Evolutionary conservation across 2,329 filamentous ascomycete species (phyloP).

Genomic region (Apiospora pterosperma): DNA sequence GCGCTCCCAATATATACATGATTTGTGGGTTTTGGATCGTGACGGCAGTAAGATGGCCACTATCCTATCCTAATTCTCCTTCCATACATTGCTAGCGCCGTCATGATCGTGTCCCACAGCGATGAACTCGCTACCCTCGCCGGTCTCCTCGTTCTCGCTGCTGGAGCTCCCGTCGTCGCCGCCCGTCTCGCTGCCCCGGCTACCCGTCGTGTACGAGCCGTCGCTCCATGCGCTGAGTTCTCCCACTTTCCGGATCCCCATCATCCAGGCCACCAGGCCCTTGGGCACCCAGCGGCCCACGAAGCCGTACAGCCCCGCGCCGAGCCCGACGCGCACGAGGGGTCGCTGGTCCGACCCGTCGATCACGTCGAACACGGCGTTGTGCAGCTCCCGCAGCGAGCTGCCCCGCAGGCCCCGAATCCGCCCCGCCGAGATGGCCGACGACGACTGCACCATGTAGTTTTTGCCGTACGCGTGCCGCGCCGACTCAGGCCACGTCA

Average conservation of each 20-base stretch:
- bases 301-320: constrained; percentile 79
- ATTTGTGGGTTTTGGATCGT: neutral
- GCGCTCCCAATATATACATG: neutral
- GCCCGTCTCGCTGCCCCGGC: constrained; percentile 29
- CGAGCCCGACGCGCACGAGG: constrained; percentile 77
- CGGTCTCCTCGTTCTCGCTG: constrained; percentile 24
- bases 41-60: too few relatives aligned
- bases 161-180: constrained; percentile 24
- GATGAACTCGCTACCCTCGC: constrained; percentile 45
- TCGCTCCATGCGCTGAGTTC: constrained; percentile 52
- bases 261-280: constrained; percentile 85
- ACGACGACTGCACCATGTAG: constrained; percentile 53
- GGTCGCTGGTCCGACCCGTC: constrained; percentile 59
- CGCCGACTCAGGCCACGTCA: constrained; percentile 62
- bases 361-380: constrained; percentile 86
- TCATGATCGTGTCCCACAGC: constrained; percentile 42
- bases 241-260: constrained; percentile 68
- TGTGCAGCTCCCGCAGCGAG: constrained; percentile 74
- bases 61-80: constrained; percentile 28
- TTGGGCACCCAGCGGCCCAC: constrained; percentile 79
- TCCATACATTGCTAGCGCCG: constrained; percentile 43
- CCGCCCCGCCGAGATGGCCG: constrained; percentile 53
- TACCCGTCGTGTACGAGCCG: constrained; percentile 34
- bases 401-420: constrained; percentile 64
- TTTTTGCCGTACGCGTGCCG: constrained; percentile 61